These are phyloP conservation scores for Cupressus sempervirens DNA, from an alignment of 75 land plant species.

Conservation along the genomic window DNA sequence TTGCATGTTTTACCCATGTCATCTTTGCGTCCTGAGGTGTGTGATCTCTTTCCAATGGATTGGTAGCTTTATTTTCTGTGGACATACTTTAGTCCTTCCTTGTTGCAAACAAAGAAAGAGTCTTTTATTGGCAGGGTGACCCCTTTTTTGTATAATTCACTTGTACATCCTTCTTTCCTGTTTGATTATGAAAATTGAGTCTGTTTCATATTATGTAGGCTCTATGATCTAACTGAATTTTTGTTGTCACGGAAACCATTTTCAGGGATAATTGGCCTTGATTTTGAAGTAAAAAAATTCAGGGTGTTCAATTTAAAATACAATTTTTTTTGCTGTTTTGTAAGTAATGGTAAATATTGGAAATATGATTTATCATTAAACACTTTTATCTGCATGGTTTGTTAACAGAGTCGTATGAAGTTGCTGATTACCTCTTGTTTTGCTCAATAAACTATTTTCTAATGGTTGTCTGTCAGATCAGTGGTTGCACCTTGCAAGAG, in stretches of 20 bases:
- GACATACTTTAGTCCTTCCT: neutral
- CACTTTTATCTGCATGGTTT: neutral
- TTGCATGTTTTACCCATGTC: constrained; percentile 71
- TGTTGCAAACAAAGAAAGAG: neutral
- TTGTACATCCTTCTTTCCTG: neutral
- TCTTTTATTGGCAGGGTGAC: neutral
- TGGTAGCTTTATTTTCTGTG: neutral
- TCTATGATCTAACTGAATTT: neutral
- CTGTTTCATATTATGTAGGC: neutral
- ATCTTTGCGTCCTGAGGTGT: constrained; percentile 40
- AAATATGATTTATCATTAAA: neutral
- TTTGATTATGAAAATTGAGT: neutral
- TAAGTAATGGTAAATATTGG: neutral
- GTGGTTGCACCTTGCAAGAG: neutral
- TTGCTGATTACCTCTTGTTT: neutral
- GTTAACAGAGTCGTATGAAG: neutral
- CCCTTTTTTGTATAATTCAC: neutral
- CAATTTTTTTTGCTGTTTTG: neutral
- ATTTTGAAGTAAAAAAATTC: neutral
- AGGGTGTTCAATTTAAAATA: neutral
- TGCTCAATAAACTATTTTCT: neutral
- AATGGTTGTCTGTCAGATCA: neutral
- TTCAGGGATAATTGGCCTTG: neutral
- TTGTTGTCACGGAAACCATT: neutral
- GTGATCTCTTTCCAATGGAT: neutral